Conservation (phyloP, 169 alveolate genomes). For the Plasmodium sp. region DNA sequence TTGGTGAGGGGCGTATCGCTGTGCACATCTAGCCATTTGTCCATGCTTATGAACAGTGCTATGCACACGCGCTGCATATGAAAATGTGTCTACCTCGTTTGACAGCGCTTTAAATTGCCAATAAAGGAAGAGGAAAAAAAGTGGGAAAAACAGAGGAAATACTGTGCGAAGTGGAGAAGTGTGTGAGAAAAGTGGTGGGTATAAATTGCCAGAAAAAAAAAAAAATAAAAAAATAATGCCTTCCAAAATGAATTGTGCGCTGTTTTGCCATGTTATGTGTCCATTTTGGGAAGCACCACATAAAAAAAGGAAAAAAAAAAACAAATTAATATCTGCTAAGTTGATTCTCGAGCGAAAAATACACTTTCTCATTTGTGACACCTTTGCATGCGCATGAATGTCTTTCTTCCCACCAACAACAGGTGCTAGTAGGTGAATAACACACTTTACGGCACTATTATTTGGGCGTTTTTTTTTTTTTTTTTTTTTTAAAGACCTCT, state of each 20-base stretch:
- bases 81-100: not conserved
- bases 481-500: not conserved
- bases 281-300: not conserved
- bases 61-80: not conserved
- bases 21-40: not conserved
- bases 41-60: not conserved
- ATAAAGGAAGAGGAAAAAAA: not conserved
- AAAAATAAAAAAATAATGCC: not conserved
- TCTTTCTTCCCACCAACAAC: not conserved
- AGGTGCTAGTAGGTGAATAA: not conserved
- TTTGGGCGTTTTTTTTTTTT: not conserved
- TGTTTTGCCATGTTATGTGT: not conserved
- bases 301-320: not conserved
- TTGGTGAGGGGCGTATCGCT: not conserved
- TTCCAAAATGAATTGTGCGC: not conserved
- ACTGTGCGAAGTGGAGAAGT: not conserved
- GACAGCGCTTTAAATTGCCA: not conserved
- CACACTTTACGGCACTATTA: not conserved
- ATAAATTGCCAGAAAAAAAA: not conserved
- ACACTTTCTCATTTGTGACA: not conserved
- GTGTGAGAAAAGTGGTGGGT: not conserved
- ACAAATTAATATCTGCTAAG: not conserved
- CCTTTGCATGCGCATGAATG: not conserved
- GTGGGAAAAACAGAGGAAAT: not conserved
- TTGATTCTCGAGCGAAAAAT: not conserved